Evolutionary conservation across 2,329 filamentous ascomycete genomes (phyloP), one percentile per base, ranked within the genome.

Genomic region (Fusarium sp.): DNA sequence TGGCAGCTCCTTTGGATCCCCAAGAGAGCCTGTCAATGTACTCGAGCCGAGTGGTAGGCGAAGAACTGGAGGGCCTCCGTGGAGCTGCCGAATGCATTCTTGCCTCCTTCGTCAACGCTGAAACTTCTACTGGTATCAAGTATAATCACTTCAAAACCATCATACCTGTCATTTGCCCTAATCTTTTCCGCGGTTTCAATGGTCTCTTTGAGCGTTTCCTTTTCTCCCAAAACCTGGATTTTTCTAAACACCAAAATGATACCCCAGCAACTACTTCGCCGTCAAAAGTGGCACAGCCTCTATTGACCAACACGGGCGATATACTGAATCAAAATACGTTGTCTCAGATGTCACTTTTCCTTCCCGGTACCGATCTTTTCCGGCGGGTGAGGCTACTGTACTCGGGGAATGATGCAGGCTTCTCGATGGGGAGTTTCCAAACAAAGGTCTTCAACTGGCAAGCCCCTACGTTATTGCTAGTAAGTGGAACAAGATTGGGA

Each of bases 401-500:
- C 74, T 90, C 88, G 2, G 91, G 91, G 7, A 88, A 86, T 46
- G 85, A 88, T 25, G 87, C 90, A 14, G 91, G 91, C 7, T 94
- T 93, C 77, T 92, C 90, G 20, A 90, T 93, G 87, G 90, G 91
- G 22, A 90, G 88, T 56, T 93, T 93, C 66, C 89, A 93, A 74
- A 85, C 88, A 20, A 90, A 89, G 70, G 88, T 92, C 4, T 91
- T 93, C 78, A 91, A 93, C 75, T 94, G 91, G 91, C 83, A 87
- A 41, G 90, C 90, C 0, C 91, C 91, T 0, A 92, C 91, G 0
- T 86, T 94, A 19, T 81, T 94, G 13, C 83, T 94, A 2, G 88
- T 93, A 3, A 86, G 87, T 20, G 91, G 91, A 20, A 87, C 84
- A 6, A 84, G 89, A 7, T 81, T 93, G 8, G 76, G 82, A 3